Percentiles rank a stretch among this genome's conserved stretches.
Evolutionary conservation across 352 stramenopile species (phyloP).

Genomic region (Pythium oligandrum): DNA sequence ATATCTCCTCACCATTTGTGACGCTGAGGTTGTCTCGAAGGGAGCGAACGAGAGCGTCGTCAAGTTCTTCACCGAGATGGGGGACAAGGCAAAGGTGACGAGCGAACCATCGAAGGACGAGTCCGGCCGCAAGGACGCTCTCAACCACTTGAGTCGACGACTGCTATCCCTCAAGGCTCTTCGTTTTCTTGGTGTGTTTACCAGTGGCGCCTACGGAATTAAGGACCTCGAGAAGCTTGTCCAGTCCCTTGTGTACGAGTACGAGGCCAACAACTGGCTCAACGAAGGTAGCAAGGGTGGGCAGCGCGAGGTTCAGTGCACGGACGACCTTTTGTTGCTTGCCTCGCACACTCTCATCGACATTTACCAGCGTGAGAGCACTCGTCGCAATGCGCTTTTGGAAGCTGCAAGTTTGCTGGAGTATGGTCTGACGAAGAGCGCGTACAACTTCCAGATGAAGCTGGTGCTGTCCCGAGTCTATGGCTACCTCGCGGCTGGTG

Average conservation of each 20-base stretch:
- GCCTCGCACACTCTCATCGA: slow-evolving; percentile 67
- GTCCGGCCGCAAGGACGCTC: slow-evolving; percentile 33
- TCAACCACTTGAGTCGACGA: slow-evolving; percentile 43
- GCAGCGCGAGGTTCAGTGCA: slow-evolving; percentile 81
- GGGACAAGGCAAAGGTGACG: slow-evolving; percentile 7
- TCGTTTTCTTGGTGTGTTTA: slow-evolving; percentile 60
- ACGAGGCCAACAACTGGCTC: slow-evolving; percentile 65
- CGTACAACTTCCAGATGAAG: slow-evolving; percentile 91
- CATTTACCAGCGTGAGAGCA: slow-evolving; percentile 41
- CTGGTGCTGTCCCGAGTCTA: slow-evolving; percentile 80
- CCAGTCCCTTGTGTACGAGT: slow-evolving; percentile 53
- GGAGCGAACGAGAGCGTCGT: slow-evolving; percentile 37
- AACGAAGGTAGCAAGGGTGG: slow-evolving; percentile 65
- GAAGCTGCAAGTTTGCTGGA: slow-evolving; percentile 59
- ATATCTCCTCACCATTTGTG: slow-evolving; percentile 43
- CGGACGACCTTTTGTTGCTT: slow-evolving; percentile 77
- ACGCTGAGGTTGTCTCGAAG: slow-evolving; percentile 25
- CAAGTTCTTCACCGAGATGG: slow-evolving; percentile 27
- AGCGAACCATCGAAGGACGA: slow-evolving; percentile 15
- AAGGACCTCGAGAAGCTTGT: slow-evolving; percentile 33
- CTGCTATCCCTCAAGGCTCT: slow-evolving; percentile 67
- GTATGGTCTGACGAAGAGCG: slow-evolving; percentile 68
- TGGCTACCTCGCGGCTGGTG: slow-evolving; percentile 56
- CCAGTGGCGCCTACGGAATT: slow-evolving; percentile 10
- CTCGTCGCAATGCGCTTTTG: slow-evolving; percentile 36